These are phyloP conservation scores for Aspergillus pseudonomiae DNA, from an alignment of 2,329 filamentous ascomycete genomes.

Conservation along the genomic window DNA sequence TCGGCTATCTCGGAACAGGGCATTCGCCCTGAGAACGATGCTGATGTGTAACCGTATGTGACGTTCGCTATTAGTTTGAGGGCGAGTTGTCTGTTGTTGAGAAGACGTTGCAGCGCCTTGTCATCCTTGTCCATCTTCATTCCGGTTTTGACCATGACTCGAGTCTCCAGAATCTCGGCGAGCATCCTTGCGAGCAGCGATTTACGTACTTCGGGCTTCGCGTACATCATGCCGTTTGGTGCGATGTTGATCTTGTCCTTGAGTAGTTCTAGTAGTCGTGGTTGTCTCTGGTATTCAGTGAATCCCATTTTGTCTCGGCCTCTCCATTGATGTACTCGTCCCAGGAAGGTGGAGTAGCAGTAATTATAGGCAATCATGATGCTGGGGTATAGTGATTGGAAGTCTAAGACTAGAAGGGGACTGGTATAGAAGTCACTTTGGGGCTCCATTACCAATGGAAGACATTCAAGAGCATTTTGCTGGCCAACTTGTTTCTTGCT, in stretches of 20 bases:
- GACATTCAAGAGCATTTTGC: constrained; percentile 91
- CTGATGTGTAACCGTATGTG: constrained; percentile 96
- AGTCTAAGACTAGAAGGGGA: constrained; percentile 88
- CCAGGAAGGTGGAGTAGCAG: constrained; percentile 95
- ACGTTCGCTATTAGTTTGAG: constrained; percentile 98
- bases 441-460: constrained; percentile 96
- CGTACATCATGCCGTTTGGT: constrained; percentile 96
- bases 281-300: constrained; percentile 77
- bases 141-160: constrained; percentile 95
- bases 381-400: constrained; percentile 93
- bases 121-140: constrained; percentile 95
- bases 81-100: constrained; percentile 92
- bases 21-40: constrained; percentile 96
- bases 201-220: constrained; percentile 80
- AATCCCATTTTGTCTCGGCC: constrained; percentile 95
- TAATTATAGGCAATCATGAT: constrained; percentile 99
- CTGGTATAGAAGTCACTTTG: constrained; percentile 92
- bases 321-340: constrained; percentile 83
- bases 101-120: constrained; percentile 77
- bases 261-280: constrained; percentile 73
- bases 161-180: constrained; percentile 89
- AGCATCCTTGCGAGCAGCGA: constrained; percentile 96
- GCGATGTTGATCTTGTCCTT: constrained; percentile 88
- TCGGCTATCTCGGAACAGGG: constrained; percentile 97
- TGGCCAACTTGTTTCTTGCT: constrained; percentile 88